Evolutionary conservation across 441 rosid species (phyloP).

Genomic region (Gossypium davidsonii): DNA sequence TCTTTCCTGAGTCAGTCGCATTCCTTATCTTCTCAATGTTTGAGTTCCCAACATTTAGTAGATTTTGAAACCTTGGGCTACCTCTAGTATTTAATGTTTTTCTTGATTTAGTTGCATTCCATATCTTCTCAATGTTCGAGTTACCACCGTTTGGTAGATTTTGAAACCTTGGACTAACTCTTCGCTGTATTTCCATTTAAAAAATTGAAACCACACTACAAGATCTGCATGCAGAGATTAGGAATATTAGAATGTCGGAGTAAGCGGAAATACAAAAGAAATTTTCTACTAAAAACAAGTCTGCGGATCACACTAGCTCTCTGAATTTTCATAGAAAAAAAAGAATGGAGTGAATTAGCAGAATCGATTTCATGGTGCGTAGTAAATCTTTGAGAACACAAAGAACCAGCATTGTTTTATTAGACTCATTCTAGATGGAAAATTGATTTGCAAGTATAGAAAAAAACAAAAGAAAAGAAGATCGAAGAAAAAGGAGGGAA

Average conservation of each 20-base stretch:
- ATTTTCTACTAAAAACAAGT: neutral
- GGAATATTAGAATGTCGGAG: neutral
- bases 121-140: neutral
- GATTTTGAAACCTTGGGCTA: constrained; percentile 12
- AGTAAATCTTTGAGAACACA: neutral
- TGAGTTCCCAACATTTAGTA: neutral
- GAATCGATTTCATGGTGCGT: neutral
- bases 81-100: constrained; percentile 7
- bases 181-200: constrained; percentile 7
- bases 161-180: constrained; percentile 18
- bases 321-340: neutral
- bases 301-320: neutral
- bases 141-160: neutral
- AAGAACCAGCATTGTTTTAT: neutral
- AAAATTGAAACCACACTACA: neutral
- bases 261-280: neutral
- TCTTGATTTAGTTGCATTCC: neutral
- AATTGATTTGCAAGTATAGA: neutral
- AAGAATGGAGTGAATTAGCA: neutral
- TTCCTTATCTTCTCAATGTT: neutral
- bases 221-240: constrained; percentile 4
- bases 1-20: neutral
- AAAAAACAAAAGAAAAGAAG: neutral
- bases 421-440: neutral
- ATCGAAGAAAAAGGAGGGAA: neutral